Conservation (phyloP, 2,329 filamentous ascomycete genomes). For the Aspergillus pseudoglaucus region DNA sequence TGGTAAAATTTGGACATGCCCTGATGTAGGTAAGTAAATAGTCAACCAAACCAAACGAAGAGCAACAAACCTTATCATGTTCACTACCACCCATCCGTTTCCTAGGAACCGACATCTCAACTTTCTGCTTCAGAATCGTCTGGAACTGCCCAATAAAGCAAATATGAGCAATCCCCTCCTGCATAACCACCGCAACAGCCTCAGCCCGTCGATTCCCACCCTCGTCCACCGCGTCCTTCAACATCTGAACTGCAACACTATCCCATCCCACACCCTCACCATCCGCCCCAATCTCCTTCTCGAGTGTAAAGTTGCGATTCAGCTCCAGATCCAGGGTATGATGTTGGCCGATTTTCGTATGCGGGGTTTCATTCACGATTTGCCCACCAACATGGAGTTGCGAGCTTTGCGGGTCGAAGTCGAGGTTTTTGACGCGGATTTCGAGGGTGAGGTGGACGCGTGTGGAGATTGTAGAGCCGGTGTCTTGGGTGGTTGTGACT, state of each 20-base stretch:
- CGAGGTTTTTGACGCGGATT: conserved; percentile 58
- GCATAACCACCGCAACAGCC: conserved; percentile 86
- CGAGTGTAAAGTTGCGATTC: conserved; percentile 77
- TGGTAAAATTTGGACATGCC: conserved; percentile 73
- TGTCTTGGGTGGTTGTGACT: conserved; percentile 53
- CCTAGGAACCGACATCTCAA: conserved; percentile 43
- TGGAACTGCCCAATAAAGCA: conserved; percentile 46
- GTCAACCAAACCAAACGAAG: neutral
- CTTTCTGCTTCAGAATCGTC: conserved; percentile 44
- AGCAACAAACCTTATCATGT: conserved; percentile 40
- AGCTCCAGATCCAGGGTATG: conserved; percentile 80
- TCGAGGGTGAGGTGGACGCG: conserved; percentile 60
- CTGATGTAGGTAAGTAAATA: conserved; percentile 26
- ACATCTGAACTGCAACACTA: conserved; percentile 70
- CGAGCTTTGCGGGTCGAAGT: conserved; percentile 63
- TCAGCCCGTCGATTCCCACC: conserved; percentile 65
- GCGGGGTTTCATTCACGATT: conserved; percentile 60
- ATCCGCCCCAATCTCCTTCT: conserved; percentile 59
- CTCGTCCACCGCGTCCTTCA: conserved; percentile 71
- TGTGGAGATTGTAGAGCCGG: conserved; percentile 56
- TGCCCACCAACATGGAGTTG: conserved; percentile 63
- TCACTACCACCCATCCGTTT: conserved; percentile 43
- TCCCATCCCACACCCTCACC: conserved; percentile 65
- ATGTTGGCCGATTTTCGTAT: conserved; percentile 60
- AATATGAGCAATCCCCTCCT: conserved; percentile 58